Base-by-base conservation (phyloP, 345 rosid genomes). In the Corchorus capsularis region DNA sequence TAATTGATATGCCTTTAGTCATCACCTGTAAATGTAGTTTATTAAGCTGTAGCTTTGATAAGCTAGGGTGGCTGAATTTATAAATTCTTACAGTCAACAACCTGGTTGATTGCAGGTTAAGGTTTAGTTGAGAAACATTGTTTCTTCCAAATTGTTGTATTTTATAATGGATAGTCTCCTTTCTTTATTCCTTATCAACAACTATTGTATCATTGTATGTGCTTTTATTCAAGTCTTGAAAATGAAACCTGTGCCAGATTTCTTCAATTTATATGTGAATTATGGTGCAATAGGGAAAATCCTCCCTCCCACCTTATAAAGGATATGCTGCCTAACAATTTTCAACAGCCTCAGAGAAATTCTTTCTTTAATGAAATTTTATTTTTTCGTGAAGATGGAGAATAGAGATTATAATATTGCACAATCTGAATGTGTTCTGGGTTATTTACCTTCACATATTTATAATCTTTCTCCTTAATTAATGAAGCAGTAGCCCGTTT, bases 41-140 rank as follows among this genome's bases (percentile, higher is more conserved):
- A 63, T 63, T 63, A 76, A 63, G 20, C 55, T 20, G 75, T n/a
- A 64, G 76, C 74, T 69, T 75, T 62, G 17, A 55, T 63, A 73
- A 50, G 66, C 62, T 35, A 17, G 22, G 53, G 47, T 43, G 55
- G 37, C 27, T 50, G 46, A 34, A 52, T 22, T 52, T 41, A 3
- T 52, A 52, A 17, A 65, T 14, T 70, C 45, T 50, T 50, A 37
- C 72, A 15, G 54, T 71, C 45, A 73, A 43, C 60, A 8, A 19
- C 11, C 11, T 3, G 19, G 78, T 76, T 73, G 73, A 63, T 49
- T 41, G 19, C 45, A 8, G 66, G 37, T 61, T 64, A 15, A 53
- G 61, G 56, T 41, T 56, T 64, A 16, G 49, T 15, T 34, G 22
- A 14, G 56, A 49, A 67, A 47, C 41, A 27, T 27, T 54, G 66